These are phyloP conservation scores for Mycena albidolilacea DNA, from an alignment of 768 basidiomycete genomes.

Conservation along the genomic window DNA sequence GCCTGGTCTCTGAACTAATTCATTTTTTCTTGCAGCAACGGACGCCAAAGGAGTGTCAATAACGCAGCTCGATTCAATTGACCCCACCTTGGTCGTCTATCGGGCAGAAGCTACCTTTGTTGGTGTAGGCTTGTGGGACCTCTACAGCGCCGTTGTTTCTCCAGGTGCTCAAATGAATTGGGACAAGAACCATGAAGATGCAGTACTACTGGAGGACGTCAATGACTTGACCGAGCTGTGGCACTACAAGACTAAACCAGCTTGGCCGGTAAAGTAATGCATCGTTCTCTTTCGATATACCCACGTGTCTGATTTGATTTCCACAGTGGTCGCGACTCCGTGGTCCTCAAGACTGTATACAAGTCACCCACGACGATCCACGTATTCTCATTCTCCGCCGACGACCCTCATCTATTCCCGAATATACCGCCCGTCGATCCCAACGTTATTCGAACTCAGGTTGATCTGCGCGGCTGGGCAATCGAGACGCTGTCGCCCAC, in stretches of 20 bases:
- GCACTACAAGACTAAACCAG: slow-evolving; percentile 92
- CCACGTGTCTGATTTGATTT: slow-evolving; percentile 38
- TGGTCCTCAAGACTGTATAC: slow-evolving; percentile 95
- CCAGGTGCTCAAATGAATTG: slow-evolving; percentile 87
- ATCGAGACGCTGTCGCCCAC: slow-evolving; percentile 96
- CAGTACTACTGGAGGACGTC: slow-evolving; percentile 88
- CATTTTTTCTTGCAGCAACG: slow-evolving; percentile 63
- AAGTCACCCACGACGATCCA: slow-evolving; percentile 97
- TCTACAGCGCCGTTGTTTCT: slow-evolving; percentile 89
- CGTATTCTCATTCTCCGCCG: slow-evolving; percentile 94
- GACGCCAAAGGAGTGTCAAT: slow-evolving; percentile 94
- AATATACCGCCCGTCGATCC: slow-evolving; percentile 77
- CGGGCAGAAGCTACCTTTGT: slow-evolving; percentile 98
- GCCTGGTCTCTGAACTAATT: slow-evolving; percentile 25
- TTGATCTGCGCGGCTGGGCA: slow-evolving; percentile 99
- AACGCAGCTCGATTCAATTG: slow-evolving; percentile 96
- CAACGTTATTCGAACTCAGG: slow-evolving; percentile 90
- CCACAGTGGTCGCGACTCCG: slow-evolving; percentile 87
- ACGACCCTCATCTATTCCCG: slow-evolving; percentile 90
- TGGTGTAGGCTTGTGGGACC: slow-evolving; percentile 95
- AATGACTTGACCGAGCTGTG: slow-evolving; percentile 93
- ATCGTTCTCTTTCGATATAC: slow-evolving; percentile 11
- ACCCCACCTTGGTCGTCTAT: slow-evolving; percentile 96
- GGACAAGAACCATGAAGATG: slow-evolving; percentile 93
- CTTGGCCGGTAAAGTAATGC: slow-evolving; percentile 90